These are phyloP conservation scores for Beauveria pseudobassiana DNA, from an alignment of 2,329 filamentous ascomycete genomes.

Conservation along the genomic window DNA sequence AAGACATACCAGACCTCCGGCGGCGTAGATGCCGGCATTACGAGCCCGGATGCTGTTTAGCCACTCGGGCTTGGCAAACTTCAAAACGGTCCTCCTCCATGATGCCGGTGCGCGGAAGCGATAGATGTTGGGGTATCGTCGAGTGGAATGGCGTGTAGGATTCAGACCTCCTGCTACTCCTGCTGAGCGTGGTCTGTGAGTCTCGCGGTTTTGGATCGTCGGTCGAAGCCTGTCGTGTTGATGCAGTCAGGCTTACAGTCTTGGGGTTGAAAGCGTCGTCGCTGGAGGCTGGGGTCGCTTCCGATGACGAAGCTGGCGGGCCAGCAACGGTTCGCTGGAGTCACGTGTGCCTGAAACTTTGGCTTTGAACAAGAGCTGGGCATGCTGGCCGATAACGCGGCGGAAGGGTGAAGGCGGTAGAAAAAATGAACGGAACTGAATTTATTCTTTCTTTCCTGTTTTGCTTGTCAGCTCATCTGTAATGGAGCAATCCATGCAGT, in stretches of 20 bases:
- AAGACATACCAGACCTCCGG: constrained; percentile 53
- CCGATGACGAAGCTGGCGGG: constrained; percentile 5
- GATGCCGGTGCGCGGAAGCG: background rate
- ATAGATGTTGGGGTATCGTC: background rate
- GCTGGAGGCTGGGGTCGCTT: background rate
- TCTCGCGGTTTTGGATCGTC: background rate
- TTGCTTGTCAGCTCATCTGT: too few species aligned
- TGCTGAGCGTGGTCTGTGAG: background rate
- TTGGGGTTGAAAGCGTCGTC: background rate
- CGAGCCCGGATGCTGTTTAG: constrained; percentile 57
- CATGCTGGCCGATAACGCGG: background rate
- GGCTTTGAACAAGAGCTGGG: too few species aligned
- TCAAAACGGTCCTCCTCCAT: constrained; percentile 55
- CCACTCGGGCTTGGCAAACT: constrained; percentile 60
- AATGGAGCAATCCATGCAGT: too few species aligned
- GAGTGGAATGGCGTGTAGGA: background rate
- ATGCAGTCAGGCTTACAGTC: background rate
- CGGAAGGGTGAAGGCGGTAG: too few species aligned
- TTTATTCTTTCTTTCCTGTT: too few species aligned
- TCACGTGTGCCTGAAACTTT: constrained; percentile 6
- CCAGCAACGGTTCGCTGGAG: background rate
- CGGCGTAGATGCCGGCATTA: constrained; percentile 54
- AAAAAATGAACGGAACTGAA: too few species aligned
- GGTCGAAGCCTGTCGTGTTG: background rate
- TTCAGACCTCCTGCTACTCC: too few species aligned